Evolutionary conservation across 1,139 yeast genomes (phyloP).

Genomic region (Yamadazyma triangularis): DNA sequence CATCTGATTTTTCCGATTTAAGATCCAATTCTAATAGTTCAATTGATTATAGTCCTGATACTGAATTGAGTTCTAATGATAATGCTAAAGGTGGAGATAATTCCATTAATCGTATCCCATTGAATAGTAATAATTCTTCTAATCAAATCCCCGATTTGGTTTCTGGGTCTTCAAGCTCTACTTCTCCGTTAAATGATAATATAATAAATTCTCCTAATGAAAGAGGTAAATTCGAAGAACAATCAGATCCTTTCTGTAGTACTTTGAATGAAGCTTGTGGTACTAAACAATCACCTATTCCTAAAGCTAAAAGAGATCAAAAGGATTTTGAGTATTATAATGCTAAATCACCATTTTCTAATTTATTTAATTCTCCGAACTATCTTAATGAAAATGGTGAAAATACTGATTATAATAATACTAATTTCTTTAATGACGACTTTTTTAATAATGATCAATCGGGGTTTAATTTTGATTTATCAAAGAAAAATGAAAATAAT

Average conservation of each 20-base stretch:
- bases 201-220: conserved; percentile 15
- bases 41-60: conserved; percentile 18
- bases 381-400: neutral
- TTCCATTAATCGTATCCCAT: conserved; percentile 14
- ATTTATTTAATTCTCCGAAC: neutral
- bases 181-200: conserved; percentile 40
- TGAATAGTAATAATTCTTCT: conserved; percentile 5
- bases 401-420: too few relatives aligned
- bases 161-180: conserved; percentile 30
- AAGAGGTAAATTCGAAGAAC: conserved; percentile 31
- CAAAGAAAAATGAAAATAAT: conserved; percentile 9
- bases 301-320: conserved; percentile 35
- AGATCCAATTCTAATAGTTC: conserved; percentile 13
- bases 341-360: neutral
- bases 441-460: conserved; percentile 17
- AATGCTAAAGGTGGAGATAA: conserved; percentile 17
- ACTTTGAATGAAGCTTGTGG: conserved; percentile 82
- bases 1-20: conserved; percentile 10
- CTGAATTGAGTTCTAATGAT: conserved; percentile 15
- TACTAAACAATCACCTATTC: conserved; percentile 64
- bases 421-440: conserved; percentile 19
- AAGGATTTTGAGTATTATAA: neutral
- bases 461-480: conserved; percentile 18
- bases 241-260: conserved; percentile 63
- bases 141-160: conserved; percentile 32